phyloP scores from a whole-genome alignment of 371 early-diverging fungal species.

The Mucor velutinosus region DNA sequence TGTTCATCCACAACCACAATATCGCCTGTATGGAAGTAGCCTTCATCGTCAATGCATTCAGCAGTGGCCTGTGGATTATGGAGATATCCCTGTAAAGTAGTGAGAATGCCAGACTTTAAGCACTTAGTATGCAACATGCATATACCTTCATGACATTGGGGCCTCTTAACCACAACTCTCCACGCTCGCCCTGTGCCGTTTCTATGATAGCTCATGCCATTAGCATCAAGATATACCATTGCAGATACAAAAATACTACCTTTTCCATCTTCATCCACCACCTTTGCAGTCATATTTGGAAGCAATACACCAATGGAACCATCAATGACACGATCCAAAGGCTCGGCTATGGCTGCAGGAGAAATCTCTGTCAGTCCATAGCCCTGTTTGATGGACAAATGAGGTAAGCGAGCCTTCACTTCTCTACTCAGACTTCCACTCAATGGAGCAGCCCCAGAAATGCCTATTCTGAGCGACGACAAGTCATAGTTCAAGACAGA shows the following conservation, averaged over 20 bases:
- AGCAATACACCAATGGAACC: conserved; percentile 70
- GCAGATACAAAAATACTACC: conserved; percentile 24
- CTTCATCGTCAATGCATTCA: conserved; percentile 58
- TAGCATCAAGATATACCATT: neutral
- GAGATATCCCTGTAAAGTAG: conserved; percentile 52
- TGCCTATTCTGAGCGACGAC: conserved; percentile 55
- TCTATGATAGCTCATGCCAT: conserved; percentile 28
- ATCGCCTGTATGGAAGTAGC: conserved; percentile 85
- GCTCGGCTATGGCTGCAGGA: conserved; percentile 18
- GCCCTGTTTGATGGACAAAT: conserved; percentile 38
- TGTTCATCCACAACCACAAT: conserved; percentile 64
- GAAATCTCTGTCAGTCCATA: conserved; percentile 30
- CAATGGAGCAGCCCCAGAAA: conserved; percentile 86
- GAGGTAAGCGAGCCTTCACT: conserved; percentile 49
- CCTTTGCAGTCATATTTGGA: conserved; percentile 68
- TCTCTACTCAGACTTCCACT: conserved; percentile 52
- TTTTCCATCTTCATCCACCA: conserved; percentile 64
- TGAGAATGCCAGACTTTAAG: conserved; percentile 13
- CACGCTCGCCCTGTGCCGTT: conserved; percentile 56
- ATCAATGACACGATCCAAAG: conserved; percentile 14
- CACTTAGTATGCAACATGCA: neutral
- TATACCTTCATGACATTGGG: conserved; percentile 76
- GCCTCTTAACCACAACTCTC: conserved; percentile 81
- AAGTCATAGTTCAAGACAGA: conserved; percentile 68
- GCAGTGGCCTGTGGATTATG: conserved; percentile 70